Conservation (phyloP, 805 yeast genomes). For the Saccharomycopsis fibuligera region DNA sequence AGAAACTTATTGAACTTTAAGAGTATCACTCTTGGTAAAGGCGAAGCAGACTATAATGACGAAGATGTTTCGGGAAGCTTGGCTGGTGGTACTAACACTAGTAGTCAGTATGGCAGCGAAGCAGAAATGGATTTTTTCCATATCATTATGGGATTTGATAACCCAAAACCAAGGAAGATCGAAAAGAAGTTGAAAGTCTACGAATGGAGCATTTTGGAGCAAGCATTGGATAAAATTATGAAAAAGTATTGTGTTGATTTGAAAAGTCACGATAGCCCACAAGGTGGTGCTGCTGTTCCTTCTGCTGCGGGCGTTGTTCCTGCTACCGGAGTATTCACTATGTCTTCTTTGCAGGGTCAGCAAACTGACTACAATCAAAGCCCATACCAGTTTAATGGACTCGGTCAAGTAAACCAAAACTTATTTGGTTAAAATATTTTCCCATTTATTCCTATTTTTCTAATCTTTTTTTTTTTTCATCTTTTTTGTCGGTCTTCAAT, state of each 20-base stretch:
- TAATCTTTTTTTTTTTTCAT: not conserved
- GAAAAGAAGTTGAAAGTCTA: constrained; percentile 43
- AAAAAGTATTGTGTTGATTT: constrained; percentile 34
- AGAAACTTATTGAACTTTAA: constrained; percentile 54
- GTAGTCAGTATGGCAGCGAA: constrained; percentile 18
- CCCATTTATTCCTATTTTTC: no score
- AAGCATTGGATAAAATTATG: constrained; percentile 36
- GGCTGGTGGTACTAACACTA: not conserved
- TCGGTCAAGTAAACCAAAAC: no score
- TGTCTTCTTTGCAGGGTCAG: not conserved
- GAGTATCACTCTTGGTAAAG: constrained; percentile 48
- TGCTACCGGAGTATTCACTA: no score
- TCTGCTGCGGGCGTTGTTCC: no score
- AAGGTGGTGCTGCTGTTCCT: no score
- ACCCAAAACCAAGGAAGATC: constrained; percentile 42
- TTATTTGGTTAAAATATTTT: no score
- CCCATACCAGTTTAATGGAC: no score
- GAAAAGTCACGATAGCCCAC: no score
- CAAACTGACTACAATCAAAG: not conserved
- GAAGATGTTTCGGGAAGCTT: not conserved
- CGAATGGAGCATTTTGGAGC: constrained; percentile 34
- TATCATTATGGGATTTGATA: constrained; percentile 37
- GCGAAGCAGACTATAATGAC: constrained; percentile 18
- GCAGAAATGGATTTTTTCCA: constrained; percentile 22
- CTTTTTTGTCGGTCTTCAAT: not conserved